phyloP scores from a whole-genome alignment of 1,139 yeast genomes.

The Hansenula anomala region DNA sequence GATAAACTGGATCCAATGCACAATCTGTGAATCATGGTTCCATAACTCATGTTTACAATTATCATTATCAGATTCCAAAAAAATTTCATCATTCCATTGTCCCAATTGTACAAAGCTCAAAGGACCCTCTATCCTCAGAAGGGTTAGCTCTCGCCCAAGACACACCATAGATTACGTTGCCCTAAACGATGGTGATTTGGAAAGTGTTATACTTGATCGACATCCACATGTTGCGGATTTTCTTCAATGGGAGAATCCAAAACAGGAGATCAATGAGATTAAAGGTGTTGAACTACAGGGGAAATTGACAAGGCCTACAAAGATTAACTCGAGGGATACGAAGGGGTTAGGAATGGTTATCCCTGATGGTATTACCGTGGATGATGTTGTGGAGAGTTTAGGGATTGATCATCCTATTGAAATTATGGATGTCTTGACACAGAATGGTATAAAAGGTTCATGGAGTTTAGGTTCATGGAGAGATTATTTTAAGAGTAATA shows the following conservation, averaged over 20 bases:
- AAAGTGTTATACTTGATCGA: conserved; percentile 44
- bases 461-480: conserved; percentile 79
- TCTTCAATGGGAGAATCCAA: conserved; percentile 10
- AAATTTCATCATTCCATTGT: conserved; percentile 55
- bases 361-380: conserved; percentile 45
- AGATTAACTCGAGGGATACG: conserved; percentile 27
- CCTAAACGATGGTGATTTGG: conserved; percentile 66
- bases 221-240: conserved; percentile 56
- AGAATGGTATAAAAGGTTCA: conserved; percentile 43
- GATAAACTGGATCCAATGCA: conserved; percentile 58
- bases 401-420: conserved; percentile 67
- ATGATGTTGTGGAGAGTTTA: conserved; percentile 50
- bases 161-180: conserved; percentile 72
- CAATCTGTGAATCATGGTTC: conserved; percentile 55
- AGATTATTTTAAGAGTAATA: conserved; percentile 49
- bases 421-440: conserved; percentile 89
- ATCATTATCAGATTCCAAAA: conserved; percentile 31
- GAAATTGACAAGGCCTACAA: conserved; percentile 35
- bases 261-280: conserved; percentile 19
- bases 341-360: conserved; percentile 36
- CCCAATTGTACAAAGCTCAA: conserved; percentile 34
- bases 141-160: conserved; percentile 53
- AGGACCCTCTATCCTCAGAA: conserved; percentile 48
- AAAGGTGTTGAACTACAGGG: conserved; percentile 30
- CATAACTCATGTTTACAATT: conserved; percentile 50